Evolutionary conservation across 768 basidiomycete genomes (phyloP), one percentile per base, ranked within the genome.

Genomic region (Dacryopinax primogenitus): DNA sequence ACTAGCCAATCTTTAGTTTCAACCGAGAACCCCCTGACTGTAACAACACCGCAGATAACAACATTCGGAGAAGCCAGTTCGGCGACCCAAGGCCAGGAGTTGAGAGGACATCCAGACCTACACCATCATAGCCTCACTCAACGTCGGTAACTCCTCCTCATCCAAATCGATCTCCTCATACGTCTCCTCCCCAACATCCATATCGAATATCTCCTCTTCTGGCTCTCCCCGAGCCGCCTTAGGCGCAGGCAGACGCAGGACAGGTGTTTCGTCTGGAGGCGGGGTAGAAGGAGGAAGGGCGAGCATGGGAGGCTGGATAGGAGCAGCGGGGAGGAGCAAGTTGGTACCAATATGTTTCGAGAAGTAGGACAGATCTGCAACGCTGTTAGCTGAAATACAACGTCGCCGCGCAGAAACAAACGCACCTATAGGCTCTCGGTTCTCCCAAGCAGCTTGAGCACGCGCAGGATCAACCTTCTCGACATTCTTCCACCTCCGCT

Each of bases 151-250:
- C 23, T 58, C 51, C 51, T 58, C 51, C 51, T 47, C 45, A 9
- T 23, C 13, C 45, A 26, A 13, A 21, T 47, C 45, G 45, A 47
- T 21, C 45, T 47, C 45, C 45, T 47, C 45, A 47, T 11, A 47
- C 45, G 45, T 47, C 30, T 58, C 51, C 30, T 58, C 51, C 11
- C 51, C 51, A 11, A 58, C 51, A 58, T 58, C 51, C 51, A 58
- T 58, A 30, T 58, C 51, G 26, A 58, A 58, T 30, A 28, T 30
- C 51, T 58, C 51, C 51, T 58, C 51, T 30, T 58, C 51, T 13
- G 21, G 26, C 26, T 58, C 51, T 2, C 51, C 51, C 4, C 32
- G 3, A 23, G 18, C 51, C 26, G 30, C 15, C 13, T 30, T 13
- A 15, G 41, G 41, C 7, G 18, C 41, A 18, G 26, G 51, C 11